Evolutionary conservation across 176 grass and related monocot species (phyloP).

Genomic region (Phoenix dactylifera): DNA sequence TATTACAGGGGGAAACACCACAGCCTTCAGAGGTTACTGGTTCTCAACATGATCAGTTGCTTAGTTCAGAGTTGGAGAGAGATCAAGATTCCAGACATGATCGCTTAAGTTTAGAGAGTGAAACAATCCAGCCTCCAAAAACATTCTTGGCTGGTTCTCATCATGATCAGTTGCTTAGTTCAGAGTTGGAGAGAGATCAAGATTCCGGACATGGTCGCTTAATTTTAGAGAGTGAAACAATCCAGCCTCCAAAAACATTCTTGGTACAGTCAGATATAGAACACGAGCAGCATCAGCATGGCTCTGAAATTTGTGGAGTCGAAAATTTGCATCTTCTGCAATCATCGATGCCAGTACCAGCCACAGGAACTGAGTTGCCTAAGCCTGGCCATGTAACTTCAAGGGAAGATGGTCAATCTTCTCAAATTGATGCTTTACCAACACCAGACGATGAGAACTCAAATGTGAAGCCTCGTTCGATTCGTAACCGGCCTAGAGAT

Average conservation of each 20-base stretch:
- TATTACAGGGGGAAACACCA: constrained; percentile 2
- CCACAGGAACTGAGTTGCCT: constrained; percentile 49
- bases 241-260: constrained; percentile 4
- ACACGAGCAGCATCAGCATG: constrained; percentile 15
- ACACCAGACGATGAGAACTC: constrained; percentile 33
- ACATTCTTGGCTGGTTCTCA: background rate
- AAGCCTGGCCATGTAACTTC: constrained; percentile 58
- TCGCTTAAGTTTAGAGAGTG: constrained; percentile 29
- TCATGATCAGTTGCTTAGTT: background rate
- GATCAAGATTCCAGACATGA: constrained; percentile 23
- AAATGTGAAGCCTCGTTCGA: constrained; percentile 51
- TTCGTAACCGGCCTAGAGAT: constrained; percentile 82
- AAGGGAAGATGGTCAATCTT: constrained; percentile 34
- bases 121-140: constrained; percentile 12
- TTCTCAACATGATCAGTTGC: background rate
- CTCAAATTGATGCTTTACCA: constrained; percentile 26
- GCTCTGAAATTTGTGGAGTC: constrained; percentile 14
- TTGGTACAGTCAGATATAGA: background rate
- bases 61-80: constrained; percentile 16
- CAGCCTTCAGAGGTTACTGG: background rate
- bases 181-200: constrained; percentile 24
- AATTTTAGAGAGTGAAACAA: constrained; percentile 26
- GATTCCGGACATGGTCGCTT: constrained; percentile 20
- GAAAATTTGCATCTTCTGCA: constrained; percentile 9
- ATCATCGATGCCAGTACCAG: constrained; percentile 43